Conservation (phyloP, 2,329 filamentous ascomycete species). For the Xylaria digitata region DNA sequence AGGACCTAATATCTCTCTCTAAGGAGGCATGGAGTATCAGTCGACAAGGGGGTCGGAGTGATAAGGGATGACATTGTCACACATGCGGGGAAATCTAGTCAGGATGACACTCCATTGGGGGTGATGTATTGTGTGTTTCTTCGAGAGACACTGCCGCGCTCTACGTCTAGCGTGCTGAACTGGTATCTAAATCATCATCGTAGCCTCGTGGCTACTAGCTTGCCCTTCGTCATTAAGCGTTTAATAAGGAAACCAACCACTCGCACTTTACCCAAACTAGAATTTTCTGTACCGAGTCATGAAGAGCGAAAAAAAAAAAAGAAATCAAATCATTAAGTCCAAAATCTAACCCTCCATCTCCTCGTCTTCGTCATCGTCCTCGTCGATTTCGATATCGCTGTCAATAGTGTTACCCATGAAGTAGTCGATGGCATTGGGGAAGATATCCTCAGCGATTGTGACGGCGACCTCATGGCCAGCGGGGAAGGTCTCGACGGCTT, state of each 20-base stretch:
- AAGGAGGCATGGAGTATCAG: not conserved
- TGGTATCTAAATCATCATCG: constrained; percentile 42
- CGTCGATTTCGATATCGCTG: constrained; percentile 44
- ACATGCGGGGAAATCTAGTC: not conserved
- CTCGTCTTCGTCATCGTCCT: constrained; percentile 46
- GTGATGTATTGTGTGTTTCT: constrained; percentile 31
- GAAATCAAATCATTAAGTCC: constrained; percentile 29
- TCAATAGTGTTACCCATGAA: constrained; percentile 46
- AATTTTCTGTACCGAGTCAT: constrained; percentile 34
- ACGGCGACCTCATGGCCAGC: constrained; percentile 48
- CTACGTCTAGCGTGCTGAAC: constrained; percentile 35
- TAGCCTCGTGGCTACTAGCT: constrained; percentile 30
- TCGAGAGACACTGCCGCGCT: constrained; percentile 8
- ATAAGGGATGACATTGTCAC: not conserved
- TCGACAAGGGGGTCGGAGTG: not conserved
- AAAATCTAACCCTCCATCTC: constrained; percentile 45
- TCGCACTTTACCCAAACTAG: constrained; percentile 18
- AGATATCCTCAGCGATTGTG: constrained; percentile 47
- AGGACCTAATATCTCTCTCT: too few species aligned
- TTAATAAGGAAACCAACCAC: constrained; percentile 17
- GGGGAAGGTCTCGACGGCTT: constrained; percentile 49
- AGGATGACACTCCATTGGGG: constrained; percentile 8
- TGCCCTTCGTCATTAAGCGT: constrained; percentile 35
- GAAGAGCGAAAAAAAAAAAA: constrained; percentile 31
- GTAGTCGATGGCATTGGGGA: constrained; percentile 47